A percentile compares a stretch with the other conserved stretches of the same genome.
phyloP scores from a whole-genome alignment of 441 rosid species.

The Metrosideros polymorpha region DNA sequence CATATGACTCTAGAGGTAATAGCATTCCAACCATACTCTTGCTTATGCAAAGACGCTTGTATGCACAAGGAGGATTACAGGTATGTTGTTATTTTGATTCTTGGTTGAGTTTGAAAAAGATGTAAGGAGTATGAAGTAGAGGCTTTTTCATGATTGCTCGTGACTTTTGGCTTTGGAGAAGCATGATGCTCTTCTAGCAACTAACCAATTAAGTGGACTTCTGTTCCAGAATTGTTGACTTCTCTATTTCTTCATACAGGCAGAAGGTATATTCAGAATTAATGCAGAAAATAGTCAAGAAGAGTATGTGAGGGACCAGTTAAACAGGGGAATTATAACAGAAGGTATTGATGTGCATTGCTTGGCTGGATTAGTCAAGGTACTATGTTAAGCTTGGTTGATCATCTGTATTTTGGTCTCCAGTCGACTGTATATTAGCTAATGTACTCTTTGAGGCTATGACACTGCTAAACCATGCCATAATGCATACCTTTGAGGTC shows the following conservation, averaged over 20 bases:
- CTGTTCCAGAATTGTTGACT: background rate
- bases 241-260: background rate
- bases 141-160: background rate
- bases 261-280: conserved; percentile 7
- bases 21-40: background rate
- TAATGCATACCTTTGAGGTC: background rate
- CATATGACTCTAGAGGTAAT: conserved; percentile 2
- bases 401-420: background rate
- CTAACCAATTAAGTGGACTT: background rate
- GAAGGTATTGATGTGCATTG: conserved; percentile 7
- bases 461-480: background rate
- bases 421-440: background rate
- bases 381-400: background rate
- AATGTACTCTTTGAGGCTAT: background rate
- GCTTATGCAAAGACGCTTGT: conserved; percentile 1
- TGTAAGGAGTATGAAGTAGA: background rate
- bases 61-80: conserved; percentile 5
- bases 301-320: conserved; percentile 5
- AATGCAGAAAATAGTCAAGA: conserved; percentile 4
- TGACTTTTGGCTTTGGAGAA: background rate
- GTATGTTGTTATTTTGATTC: background rate
- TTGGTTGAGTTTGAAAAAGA: background rate
- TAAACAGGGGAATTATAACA: background rate
- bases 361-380: conserved; percentile 6
- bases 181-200: background rate